Percentiles rank a stretch among this genome's conserved stretches.
Evolutionary conservation across 2,329 filamentous ascomycete species (phyloP).

Genomic region (Trichoderma brevicompactum): DNA sequence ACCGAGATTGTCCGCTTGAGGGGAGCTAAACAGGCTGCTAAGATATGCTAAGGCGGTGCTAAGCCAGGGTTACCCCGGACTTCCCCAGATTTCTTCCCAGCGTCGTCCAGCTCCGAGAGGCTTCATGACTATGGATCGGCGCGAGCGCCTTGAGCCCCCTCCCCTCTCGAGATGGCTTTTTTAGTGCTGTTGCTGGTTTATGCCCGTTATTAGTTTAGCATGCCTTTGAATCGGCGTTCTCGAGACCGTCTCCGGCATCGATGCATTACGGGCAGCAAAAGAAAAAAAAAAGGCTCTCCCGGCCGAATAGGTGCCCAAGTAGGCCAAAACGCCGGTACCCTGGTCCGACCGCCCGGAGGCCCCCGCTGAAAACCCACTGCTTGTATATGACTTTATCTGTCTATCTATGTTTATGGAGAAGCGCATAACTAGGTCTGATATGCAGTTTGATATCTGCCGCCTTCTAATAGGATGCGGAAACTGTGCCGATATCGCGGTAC

Average conservation of each 20-base stretch:
- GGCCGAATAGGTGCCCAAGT: background rate
- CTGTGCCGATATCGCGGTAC: background rate
- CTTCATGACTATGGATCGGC: constrained; percentile 10
- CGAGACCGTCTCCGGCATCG: background rate
- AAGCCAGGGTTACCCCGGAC: constrained; percentile 23
- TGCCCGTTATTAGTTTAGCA: constrained; percentile 17
- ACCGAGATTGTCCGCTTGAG: background rate
- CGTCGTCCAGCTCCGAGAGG: constrained; percentile 3
- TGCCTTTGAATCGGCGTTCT: background rate
- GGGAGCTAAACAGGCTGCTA: background rate
- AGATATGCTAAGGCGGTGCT: constrained; percentile 20
- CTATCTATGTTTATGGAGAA: background rate
- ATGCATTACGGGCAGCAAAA: background rate
- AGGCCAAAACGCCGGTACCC: background rate
- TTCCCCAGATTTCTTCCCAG: constrained; percentile 28
- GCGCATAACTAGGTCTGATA: background rate
- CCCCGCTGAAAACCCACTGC: constrained; percentile 1
- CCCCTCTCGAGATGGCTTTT: background rate
- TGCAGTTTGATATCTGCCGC: background rate
- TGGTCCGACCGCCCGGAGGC: background rate
- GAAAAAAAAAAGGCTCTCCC: background rate
- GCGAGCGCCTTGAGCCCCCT: background rate
- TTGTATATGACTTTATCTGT: background rate
- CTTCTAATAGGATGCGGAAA: background rate
- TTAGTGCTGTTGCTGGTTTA: constrained; percentile 7